These are phyloP conservation scores for Cladophialophora immunda DNA, from an alignment of 2,329 filamentous ascomycete species.

Conservation along the genomic window DNA sequence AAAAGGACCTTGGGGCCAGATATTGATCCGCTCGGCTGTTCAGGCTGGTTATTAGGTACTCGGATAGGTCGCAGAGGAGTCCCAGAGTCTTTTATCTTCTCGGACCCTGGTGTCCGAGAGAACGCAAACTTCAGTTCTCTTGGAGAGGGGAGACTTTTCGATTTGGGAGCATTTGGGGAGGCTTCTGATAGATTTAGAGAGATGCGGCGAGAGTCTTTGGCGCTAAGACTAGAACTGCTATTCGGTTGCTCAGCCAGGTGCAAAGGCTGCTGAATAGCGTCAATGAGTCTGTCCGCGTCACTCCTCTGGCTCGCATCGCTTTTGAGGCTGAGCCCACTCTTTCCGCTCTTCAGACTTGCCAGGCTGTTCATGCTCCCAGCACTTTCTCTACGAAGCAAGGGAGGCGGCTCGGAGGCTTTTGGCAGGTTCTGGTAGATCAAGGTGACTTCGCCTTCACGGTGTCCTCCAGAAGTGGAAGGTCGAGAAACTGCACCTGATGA, in stretches of 20 bases:
- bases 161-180: constrained; percentile 19
- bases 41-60: constrained; percentile 41
- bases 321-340: constrained; percentile 39
- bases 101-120: constrained; percentile 40
- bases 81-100: constrained; percentile 47
- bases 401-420: constrained; percentile 33
- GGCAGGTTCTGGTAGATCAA: constrained; percentile 44
- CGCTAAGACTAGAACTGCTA: background rate
- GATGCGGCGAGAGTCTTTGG: constrained; percentile 3
- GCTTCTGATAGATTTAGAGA: background rate
- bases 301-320: constrained; percentile 44
- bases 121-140: constrained; percentile 37
- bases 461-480: constrained; percentile 26
- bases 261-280: constrained; percentile 51
- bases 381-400: constrained; percentile 43
- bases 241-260: constrained; percentile 29
- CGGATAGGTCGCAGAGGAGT: constrained; percentile 46
- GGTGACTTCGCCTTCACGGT: constrained; percentile 49
- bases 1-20: constrained; percentile 27
- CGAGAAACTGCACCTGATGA: background rate
- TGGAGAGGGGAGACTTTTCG: constrained; percentile 31
- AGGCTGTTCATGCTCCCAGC: constrained; percentile 47
- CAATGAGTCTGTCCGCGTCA: constrained; percentile 53
- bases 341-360: constrained; percentile 43
- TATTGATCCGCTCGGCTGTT: constrained; percentile 17